Percentiles rank a stretch among this genome's conserved stretches.
Conservation (phyloP, 805 yeast species). For the Helenozyma baotianmanensis region DNA sequence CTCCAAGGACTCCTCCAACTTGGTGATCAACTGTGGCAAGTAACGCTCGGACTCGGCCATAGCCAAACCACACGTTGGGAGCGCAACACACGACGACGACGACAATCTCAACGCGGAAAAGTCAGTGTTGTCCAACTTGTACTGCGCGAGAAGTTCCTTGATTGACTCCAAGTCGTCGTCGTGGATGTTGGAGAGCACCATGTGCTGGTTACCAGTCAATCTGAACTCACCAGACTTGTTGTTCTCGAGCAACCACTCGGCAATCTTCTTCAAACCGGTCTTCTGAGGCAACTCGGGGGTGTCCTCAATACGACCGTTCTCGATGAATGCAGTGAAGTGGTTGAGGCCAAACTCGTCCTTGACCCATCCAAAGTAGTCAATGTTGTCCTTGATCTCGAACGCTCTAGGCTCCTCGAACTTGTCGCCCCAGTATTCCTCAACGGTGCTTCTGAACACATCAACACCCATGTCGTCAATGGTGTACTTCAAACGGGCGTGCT, state of each 20-base stretch:
- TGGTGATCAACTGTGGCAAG: conserved; percentile 75
- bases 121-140: conserved; percentile 77
- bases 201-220: conserved; percentile 93
- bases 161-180: conserved; percentile 62
- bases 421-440: conserved; percentile 79
- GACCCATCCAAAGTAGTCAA: conserved; percentile 92
- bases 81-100: conserved; percentile 95
- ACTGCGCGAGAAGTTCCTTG: conserved; percentile 61
- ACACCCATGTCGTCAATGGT: conserved; percentile 94
- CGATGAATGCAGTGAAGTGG: conserved; percentile 92
- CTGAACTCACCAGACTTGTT: conserved; percentile 77
- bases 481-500: conserved; percentile 96
- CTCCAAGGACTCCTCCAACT: conserved; percentile 82
- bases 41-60: conserved; percentile 98
- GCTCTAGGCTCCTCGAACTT: conserved; percentile 66
- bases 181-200: conserved; percentile 66
- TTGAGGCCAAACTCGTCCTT: conserved; percentile 78
- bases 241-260: conserved; percentile 55
- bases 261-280: conserved; percentile 77
- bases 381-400: conserved; percentile 78
- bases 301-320: conserved; percentile 94
- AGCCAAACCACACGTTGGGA: conserved; percentile 98
- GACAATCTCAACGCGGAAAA: conserved; percentile 83
- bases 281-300: conserved; percentile 87
- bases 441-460: conserved; percentile 71